A percentile compares a stretch with the other conserved stretches of the same genome.
Evolutionary conservation across 2,329 filamentous ascomycete species (phyloP).

Genomic region (Ascochyta viciae-villosae): DNA sequence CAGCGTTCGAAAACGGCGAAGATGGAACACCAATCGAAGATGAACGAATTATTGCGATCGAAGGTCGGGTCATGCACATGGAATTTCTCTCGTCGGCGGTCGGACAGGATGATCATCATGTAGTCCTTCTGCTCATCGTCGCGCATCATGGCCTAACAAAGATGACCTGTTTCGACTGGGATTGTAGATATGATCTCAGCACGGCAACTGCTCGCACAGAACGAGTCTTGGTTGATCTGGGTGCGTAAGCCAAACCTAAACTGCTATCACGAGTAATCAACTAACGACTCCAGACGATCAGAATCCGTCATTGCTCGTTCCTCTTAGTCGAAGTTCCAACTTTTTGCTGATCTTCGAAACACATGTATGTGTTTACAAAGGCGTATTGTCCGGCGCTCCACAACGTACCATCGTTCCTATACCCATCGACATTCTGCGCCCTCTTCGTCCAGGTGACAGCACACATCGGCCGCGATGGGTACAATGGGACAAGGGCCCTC

Average conservation of each 20-base stretch:
- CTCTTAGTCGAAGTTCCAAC: constrained; percentile 49
- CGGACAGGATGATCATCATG: constrained; percentile 67
- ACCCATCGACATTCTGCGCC: constrained; percentile 46
- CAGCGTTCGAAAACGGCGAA: constrained; percentile 50
- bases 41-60: constrained; percentile 58
- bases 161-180: constrained; percentile 61
- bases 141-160: constrained; percentile 53
- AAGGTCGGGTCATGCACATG: constrained; percentile 80
- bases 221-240: constrained; percentile 33
- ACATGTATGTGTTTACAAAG: constrained; percentile 48
- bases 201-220: constrained; percentile 35
- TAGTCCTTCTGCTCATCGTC: constrained; percentile 76
- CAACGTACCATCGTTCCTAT: constrained; percentile 26
- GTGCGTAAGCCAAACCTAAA: constrained; percentile 24
- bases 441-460: constrained; percentile 53
- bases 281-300: constrained; percentile 41
- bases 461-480: constrained; percentile 70
- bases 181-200: constrained; percentile 52
- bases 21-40: constrained; percentile 66
- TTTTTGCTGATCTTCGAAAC: constrained; percentile 51
- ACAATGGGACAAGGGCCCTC: constrained; percentile 80
- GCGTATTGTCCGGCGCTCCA: constrained; percentile 51
- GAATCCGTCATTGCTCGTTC: constrained; percentile 50
- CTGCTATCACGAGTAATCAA: neutral
- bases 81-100: constrained; percentile 83